Evolutionary conservation across 768 basidiomycete species (phyloP), one percentile per base, ranked within the genome.

Genomic region (Mycena filopes): DNA sequence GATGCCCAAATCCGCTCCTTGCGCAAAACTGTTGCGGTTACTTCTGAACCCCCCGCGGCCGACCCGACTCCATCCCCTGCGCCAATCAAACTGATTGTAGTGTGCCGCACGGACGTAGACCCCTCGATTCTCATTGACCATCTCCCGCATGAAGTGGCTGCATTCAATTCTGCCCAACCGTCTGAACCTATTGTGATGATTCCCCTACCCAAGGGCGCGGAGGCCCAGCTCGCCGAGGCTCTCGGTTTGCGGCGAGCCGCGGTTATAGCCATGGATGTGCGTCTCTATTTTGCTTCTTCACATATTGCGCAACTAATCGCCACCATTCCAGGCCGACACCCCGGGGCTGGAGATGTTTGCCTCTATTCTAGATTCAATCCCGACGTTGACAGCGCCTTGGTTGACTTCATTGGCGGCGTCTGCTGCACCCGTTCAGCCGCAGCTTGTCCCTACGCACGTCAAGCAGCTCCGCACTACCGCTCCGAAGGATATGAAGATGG

Each of bases 381-480:
- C 87, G 13, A 75, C 82, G 21, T 72, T 91, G 16, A 78, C 82
- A 18, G 92, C 93, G 0, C 80, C 88, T 8, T 96, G 94, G 94
- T 74, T 86, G 45, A 76, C 81, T 4, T 70, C 77, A 33, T 47
- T 68, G 9, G 64, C 75, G n/a, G 57, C 71, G 21, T 60, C 57
- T 25, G 54, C 69, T n/a, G 46, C 72, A 16, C 62, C 59, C 11
- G 49, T 57, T n/a, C 40, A 55, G 41, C 71, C 64, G 18, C 60
- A 76, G 20, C 79, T 89, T 26, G 77, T 91, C 43, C 88, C 90
- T 3, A 94, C 93, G 0, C 90, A 94, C 72, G 83, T 95, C 68
- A 96, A 95, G 72, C 93, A 94, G 68, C 74, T 95, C 23, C 84
- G 84, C 20, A 96, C 95, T 3, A 87, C 89, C 29, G 87, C 89